These are phyloP conservation scores for Geosmithia putterillii DNA, from an alignment of 2,329 filamentous ascomycete species.

Conservation along the genomic window DNA sequence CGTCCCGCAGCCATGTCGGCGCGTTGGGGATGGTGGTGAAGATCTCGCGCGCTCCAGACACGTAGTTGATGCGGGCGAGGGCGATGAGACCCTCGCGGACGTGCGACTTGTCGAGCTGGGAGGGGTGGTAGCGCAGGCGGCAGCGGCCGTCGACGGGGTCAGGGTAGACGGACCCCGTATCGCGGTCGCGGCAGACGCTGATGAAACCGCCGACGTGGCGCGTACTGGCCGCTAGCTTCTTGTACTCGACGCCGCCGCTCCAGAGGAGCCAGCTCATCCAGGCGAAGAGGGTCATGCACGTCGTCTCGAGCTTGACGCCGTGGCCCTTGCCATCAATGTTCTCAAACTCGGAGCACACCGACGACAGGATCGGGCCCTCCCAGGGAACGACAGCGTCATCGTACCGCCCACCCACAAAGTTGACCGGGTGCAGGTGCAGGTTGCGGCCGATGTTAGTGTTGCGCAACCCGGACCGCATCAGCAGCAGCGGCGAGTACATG, in stretches of 20 bases:
- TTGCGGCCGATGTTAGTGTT: constrained; percentile 1
- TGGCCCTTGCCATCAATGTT: constrained; percentile 1
- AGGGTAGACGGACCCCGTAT: constrained; percentile 1
- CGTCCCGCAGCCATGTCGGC: constrained; percentile 38
- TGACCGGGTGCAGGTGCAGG: constrained; percentile 1
- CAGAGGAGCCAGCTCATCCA: constrained; percentile 1
- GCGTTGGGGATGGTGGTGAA: constrained; percentile 47
- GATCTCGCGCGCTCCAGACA: constrained; percentile 63
- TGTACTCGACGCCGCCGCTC: constrained; percentile 1
- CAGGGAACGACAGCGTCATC: neutral
- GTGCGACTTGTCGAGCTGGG: constrained; percentile 53
- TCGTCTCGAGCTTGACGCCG: constrained; percentile 1
- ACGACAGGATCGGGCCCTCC: constrained; percentile 1
- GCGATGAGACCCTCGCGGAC: constrained; percentile 55
- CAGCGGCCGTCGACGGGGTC: constrained; percentile 1
- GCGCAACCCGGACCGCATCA: neutral
- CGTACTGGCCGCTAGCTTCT: neutral
- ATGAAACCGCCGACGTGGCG: neutral
- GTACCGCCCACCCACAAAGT: neutral
- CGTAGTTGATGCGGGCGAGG: constrained; percentile 57
- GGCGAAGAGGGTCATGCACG: constrained; percentile 1
- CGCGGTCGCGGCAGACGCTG: neutral
- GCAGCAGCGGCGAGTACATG: constrained; percentile 1
- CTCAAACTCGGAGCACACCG: constrained; percentile 2
- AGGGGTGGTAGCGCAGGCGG: constrained; percentile 44